phyloP scores from a whole-genome alignment of 2,329 filamentous ascomycete species.

The Aspergillus brunneoviolaceus region DNA sequence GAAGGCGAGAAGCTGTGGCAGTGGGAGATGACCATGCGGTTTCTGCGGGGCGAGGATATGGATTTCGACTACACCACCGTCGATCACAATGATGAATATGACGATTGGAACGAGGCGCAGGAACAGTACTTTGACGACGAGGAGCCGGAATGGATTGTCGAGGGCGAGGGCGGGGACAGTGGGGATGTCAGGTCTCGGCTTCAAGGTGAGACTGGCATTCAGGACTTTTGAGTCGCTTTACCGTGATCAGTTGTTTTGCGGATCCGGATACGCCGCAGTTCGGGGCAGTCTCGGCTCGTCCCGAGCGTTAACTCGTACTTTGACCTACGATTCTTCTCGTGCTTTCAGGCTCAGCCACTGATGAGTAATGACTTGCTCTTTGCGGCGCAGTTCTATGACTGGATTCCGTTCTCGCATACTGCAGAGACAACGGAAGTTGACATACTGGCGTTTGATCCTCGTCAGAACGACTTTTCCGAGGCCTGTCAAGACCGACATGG shows the following conservation, averaged over 20 bases:
- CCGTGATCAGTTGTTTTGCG: constrained; percentile 46
- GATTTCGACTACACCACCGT: constrained; percentile 76
- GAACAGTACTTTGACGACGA: constrained; percentile 81
- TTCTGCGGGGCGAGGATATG: constrained; percentile 69
- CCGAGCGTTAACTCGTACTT: background rate
- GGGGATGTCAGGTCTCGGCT: constrained; percentile 27
- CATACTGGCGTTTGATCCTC: no score
- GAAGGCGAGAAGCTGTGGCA: constrained; percentile 70
- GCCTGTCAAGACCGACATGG: no score
- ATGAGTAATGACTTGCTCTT: no score
- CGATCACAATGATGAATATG: constrained; percentile 70
- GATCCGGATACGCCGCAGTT: background rate
- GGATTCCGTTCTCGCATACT: no score
- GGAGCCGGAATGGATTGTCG: constrained; percentile 65
- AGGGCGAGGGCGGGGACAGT: constrained; percentile 42
- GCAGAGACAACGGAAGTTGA: no score
- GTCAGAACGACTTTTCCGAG: no score
- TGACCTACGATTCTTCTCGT: no score
- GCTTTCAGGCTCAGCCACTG: no score
- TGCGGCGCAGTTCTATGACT: no score
- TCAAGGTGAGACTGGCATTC: constrained; percentile 66
- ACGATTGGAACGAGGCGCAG: constrained; percentile 64
- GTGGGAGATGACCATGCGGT: constrained; percentile 70
- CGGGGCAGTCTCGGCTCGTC: background rate
- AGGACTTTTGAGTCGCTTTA: constrained; percentile 71